These are phyloP conservation scores for Gnomoniopsis smithogilvyi DNA, from an alignment of 2,329 filamentous ascomycete species.

Conservation along the genomic window DNA sequence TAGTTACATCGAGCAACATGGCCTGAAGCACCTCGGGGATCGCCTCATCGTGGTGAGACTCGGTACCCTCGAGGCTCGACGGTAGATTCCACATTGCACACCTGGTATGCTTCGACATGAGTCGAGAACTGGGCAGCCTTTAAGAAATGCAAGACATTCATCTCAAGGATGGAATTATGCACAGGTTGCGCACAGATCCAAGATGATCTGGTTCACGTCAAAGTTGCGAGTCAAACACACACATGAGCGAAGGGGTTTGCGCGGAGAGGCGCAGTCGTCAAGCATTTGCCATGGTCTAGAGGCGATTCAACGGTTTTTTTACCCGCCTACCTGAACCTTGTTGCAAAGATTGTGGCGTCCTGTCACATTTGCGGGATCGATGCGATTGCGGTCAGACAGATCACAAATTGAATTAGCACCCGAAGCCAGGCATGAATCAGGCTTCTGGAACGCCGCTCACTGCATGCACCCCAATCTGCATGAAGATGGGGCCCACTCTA, in stretches of 20 bases:
- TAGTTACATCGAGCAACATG: background rate
- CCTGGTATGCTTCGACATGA: background rate
- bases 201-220: background rate
- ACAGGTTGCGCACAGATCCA: background rate
- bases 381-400: constrained; percentile 17
- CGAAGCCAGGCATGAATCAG: background rate
- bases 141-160: background rate
- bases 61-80: background rate
- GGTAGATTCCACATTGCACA: background rate
- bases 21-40: background rate
- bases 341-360: background rate
- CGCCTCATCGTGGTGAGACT: background rate
- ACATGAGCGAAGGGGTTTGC: background rate
- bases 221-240: background rate
- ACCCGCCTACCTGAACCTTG: background rate
- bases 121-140: background rate
- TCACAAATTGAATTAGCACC: constrained; percentile 5
- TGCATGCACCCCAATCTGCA: background rate
- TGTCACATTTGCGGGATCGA: constrained; percentile 16
- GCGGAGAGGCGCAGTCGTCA: background rate
- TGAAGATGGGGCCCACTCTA: background rate
- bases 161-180: background rate
- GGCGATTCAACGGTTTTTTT: background rate
- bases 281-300: background rate
- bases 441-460: constrained; percentile 1